Base-by-base conservation (phyloP, 2,329 filamentous ascomycete genomes). In the Calonectria pseudoturangicola region DNA sequence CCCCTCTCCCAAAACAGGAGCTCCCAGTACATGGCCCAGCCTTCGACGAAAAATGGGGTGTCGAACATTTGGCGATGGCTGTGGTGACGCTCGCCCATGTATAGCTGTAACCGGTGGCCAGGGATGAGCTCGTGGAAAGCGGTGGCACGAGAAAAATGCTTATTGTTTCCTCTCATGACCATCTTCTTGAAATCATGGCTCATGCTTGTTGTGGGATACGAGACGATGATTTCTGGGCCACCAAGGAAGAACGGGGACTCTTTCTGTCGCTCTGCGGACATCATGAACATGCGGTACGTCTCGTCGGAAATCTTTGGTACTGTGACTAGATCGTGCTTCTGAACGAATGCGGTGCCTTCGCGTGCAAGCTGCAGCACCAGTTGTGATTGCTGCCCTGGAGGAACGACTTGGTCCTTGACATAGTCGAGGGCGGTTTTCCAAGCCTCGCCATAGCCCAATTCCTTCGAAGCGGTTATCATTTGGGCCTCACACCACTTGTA, bases 21-120 rank as follows among this genome's bases (percentile, higher is more conserved):
- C 81, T 92, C 90, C 90, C 90, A 92, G 79, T 92, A 92, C 75
- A 91, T 85, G 12, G 90, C 88, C 89, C 90, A 92, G 21, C 90
- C 90, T 79, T 92, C 90, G 45, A 90, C 86, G 82, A 86, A 91
- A 77, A 92, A 92, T 0, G 89, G 88, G 1, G 90, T 92, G 36
- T 83, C 80, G 79, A 92, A 92, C 8, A 91, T 76, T 25, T 80
- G 79, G 6, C 90, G 86, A 79, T 92, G 89, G 3, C 86, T 85
- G 21, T 84, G 85, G 71, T 86, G 80, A 8, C 90, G 85, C 16
- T 83, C 80, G 18, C 85, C 86, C 77, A 88, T 84, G 79, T 88
- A 87, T 18, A 87, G 80, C 77, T 92, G 90, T 33, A 91, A 82
- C 65, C 89, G 86, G 73, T 91, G 89, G 0, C 90, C 90, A 0